These are phyloP conservation scores for Apiospora pterosperma DNA, from an alignment of 2,329 filamentous ascomycete species.

Conservation along the genomic window DNA sequence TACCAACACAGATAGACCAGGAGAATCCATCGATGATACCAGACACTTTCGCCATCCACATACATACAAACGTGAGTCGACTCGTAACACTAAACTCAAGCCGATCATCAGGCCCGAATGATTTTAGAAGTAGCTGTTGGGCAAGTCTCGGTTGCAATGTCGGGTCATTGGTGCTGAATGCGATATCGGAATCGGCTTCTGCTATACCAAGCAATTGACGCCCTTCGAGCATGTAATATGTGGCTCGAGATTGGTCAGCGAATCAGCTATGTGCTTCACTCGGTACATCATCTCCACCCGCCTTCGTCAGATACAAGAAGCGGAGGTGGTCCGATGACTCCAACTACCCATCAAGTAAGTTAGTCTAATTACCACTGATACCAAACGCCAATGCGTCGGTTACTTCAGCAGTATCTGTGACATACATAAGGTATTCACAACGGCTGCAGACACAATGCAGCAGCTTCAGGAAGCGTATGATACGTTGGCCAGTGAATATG, in stretches of 20 bases:
- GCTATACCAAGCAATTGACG: neutral
- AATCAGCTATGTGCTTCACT: neutral
- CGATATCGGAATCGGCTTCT: neutral
- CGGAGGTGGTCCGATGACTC: neutral
- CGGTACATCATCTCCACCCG: neutral
- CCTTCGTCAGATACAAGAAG: neutral
- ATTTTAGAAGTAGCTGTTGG: neutral
- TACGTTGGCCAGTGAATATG: slow-evolving; percentile 31
- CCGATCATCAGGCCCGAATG: neutral
- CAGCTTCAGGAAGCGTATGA: slow-evolving; percentile 24
- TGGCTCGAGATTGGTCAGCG: neutral
- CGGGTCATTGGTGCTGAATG: neutral
- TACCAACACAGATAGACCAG: too few species aligned
- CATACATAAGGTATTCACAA: neutral
- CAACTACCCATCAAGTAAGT: neutral
- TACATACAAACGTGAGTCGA: too few species aligned
- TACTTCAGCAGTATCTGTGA: neutral
- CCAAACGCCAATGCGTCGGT: neutral
- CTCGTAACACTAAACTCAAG: too few species aligned
- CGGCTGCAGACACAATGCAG: neutral
- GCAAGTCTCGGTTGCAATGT: neutral
- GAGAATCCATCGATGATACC: too few species aligned
- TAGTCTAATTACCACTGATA: neutral
- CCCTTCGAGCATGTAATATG: neutral
- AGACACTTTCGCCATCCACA: too few species aligned